Conservation (phyloP, 768 basidiomycete species). For the Auricularia sp. region DNA sequence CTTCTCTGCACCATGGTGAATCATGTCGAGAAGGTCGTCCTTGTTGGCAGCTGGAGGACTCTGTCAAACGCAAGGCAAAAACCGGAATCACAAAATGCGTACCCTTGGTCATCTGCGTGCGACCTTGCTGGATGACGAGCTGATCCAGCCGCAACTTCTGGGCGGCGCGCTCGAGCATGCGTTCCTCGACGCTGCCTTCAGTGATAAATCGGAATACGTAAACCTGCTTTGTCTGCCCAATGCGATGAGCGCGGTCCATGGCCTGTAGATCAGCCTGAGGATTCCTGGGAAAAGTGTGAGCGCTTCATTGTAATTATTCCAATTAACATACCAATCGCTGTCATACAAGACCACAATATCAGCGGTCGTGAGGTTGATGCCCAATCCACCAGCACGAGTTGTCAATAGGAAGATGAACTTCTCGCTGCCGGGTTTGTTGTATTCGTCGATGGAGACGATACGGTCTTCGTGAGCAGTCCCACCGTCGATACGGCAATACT, state of each 20-base stretch:
- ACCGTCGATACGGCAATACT: constrained; percentile 95
- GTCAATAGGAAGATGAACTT: constrained; percentile 96
- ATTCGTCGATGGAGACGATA: constrained; percentile 92
- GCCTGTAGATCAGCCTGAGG: constrained; percentile 98
- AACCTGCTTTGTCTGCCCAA: constrained; percentile 95
- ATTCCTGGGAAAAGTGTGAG: constrained; percentile 49
- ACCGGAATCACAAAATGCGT: constrained; percentile 13
- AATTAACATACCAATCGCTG: constrained; percentile 69
- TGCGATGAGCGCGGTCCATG: constrained; percentile 96
- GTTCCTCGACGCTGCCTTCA: constrained; percentile 89
- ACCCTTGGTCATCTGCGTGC: constrained; percentile 75
- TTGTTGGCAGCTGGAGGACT: constrained; percentile 64
- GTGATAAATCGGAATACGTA: constrained; percentile 97
- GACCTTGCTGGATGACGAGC: constrained; percentile 92
- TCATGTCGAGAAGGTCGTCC: constrained; percentile 96
- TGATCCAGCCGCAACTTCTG: constrained; percentile 94
- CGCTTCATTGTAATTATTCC: not conserved
- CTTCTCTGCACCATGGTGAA: constrained; percentile 93
- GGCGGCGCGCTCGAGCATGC: constrained; percentile 88
- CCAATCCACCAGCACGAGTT: constrained; percentile 92
- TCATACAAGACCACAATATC: constrained; percentile 95
- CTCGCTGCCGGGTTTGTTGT: constrained; percentile 88
- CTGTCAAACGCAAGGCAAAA: not conserved
- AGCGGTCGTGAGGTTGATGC: constrained; percentile 91
- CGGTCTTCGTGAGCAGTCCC: constrained; percentile 95